Evolutionary conservation across 495 filamentous ascomycete species (phyloP), one percentile per base, ranked within the genome.

Genomic region (Clavariopsis aquatica): DNA sequence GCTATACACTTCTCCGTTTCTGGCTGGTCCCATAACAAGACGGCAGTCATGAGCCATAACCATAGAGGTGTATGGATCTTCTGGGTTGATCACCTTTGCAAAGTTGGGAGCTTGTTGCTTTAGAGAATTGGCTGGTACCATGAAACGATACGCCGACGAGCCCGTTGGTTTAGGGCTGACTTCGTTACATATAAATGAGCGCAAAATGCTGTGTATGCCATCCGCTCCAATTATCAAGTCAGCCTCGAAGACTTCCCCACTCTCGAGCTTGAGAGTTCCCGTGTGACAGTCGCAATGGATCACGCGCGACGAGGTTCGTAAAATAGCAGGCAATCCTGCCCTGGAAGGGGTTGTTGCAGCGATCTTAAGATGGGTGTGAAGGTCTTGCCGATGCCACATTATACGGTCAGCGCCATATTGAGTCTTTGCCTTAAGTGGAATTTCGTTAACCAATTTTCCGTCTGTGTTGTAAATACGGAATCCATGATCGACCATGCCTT

Each of bases 181-280:
- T n/a, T 61, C 29, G 27, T 78, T 72, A 31, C 79, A 76, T 31
- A 87, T 66, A 0, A 73, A 72, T 52, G 66, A 73, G 57, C 81
- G 77, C 1, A 78, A 76, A 0, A 70, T 72, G 41, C 82, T 83
- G 68, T 78, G 79, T 3, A 85, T 73, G 1, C 85, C 85, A 72
- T 87, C 85, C 0, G 83, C 82, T n/a, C 81, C 85, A 63, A 88
- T 78, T 1, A 86, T 76, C 52, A 88, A 58, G 72, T 81, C 81
- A 3, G 23, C 64, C 2, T 47, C 15, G 22, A 66, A 6, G 19
- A 49, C 19, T 12, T 60, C 55, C 36, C 64, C 67, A 59, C 41
- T 54, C n/a, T 57, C 63, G 4, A 66, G 46, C 1, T 46, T 57
- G 15, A 70, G 28, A 3, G 36, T 27, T 5, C 63, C 57, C 43